phyloP scores from a whole-genome alignment of 768 basidiomycete species.

The Tricholoma hemisulphureum region DNA sequence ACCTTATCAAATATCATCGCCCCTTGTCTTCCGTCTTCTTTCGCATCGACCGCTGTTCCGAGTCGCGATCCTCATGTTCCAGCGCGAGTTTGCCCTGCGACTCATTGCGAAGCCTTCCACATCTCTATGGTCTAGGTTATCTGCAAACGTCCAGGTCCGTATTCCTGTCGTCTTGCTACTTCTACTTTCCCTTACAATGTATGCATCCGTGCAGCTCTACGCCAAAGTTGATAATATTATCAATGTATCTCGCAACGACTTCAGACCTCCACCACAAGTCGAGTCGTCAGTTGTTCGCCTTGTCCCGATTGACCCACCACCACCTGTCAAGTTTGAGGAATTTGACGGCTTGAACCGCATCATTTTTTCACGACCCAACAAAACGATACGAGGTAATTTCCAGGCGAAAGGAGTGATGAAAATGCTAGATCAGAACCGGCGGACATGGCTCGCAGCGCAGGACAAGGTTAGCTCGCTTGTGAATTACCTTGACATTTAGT shows the following conservation, averaged over 20 bases:
- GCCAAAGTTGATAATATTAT: conserved; percentile 95
- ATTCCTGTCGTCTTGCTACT: neutral
- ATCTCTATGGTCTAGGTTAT: conserved; percentile 87
- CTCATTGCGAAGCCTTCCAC: conserved; percentile 84
- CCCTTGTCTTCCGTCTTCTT: conserved; percentile 93
- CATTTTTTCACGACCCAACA: conserved; percentile 86
- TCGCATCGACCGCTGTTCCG: conserved; percentile 95
- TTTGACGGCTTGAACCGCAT: conserved; percentile 95
- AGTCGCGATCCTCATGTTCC: conserved; percentile 98
- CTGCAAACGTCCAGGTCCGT: conserved; percentile 84
- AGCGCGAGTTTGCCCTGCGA: conserved; percentile 95
- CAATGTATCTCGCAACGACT: conserved; percentile 96
- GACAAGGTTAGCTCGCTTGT: conserved; percentile 44
- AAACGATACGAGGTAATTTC: conserved; percentile 86
- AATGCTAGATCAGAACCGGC: conserved; percentile 91
- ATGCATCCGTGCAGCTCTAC: conserved; percentile 65
- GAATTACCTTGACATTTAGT: neutral
- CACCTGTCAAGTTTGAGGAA: conserved; percentile 93
- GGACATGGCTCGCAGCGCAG: conserved; percentile 87
- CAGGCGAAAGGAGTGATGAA: conserved; percentile 92
- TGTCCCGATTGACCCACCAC: conserved; percentile 91
- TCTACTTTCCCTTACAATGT: neutral
- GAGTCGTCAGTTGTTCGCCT: conserved; percentile 91
- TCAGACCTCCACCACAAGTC: conserved; percentile 92
- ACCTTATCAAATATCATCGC: conserved; percentile 98